Evolutionary conservation across 441 rosid genomes (phyloP), one percentile per base, ranked within the genome.

Genomic region (Populus tomentosa): DNA sequence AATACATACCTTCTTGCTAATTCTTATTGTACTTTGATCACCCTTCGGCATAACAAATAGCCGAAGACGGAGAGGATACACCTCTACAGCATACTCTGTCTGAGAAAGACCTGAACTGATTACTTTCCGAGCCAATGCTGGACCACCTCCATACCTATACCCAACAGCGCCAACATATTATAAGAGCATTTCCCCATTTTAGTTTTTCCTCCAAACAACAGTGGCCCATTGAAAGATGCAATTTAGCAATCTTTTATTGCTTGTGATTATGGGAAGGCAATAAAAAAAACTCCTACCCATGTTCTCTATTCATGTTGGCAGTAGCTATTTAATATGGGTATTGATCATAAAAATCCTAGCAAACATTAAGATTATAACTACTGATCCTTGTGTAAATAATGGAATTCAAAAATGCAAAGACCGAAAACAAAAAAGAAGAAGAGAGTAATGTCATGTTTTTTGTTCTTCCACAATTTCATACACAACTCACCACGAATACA

Each of bases 111-210:
- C 94, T 46, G 98, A 94, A 82, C 92, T 87, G 70, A 96, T 94
- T 79, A 88, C 96, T 89, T 91, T 96, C 68, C 99, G 85, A 69
- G 95, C 89, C 89, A 96, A 84, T 40, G 88, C 78, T 38, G 99
- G 99, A 79, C 99, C 98, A 82, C 99, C 99, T 75, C 98, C 98
- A 80, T 96, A 96, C 99, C 99, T 96, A 74, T 38, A 77, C 62
- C 21, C 78, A 82, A 73, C 56, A 80, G 75, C 72, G 24, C 36
- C 38, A 72, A 28, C 38, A 18, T 10, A 50, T 46, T 32, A 26
- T 20, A 23, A 20, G 11, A 73, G 63, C 53, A 20, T 65, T 53
- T 28, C 67, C 70, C 66, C 68, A 67, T n/a, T 63, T 40, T 40
- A 40, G 50, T 11, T 40, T 40, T 10, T 40, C 16, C 14, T 40